Base-by-base conservation (phyloP, 352 stramenopile species). In the Phytophthora cactorum region DNA sequence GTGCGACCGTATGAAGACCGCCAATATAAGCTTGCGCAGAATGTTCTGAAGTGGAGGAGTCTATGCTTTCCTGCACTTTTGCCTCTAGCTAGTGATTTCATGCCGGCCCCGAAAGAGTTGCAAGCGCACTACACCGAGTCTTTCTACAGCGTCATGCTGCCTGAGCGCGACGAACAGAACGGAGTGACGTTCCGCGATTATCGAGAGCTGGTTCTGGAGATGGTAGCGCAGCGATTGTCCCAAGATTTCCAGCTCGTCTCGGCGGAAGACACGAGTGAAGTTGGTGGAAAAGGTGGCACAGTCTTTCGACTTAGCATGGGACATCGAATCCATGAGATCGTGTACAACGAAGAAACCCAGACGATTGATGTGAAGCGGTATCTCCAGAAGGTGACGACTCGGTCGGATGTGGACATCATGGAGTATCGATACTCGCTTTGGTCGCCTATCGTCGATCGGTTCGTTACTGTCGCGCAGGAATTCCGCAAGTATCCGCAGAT, bases 31-130 rank as follows among this genome's bases (percentile, higher is more conserved):
- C 73, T 82, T 22, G 79, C 89, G 15, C 84, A 92, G 65, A 93
- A 95, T 58, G 89, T 97, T 12, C 89, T 98, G 11, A 99, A 99
- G 68, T 99, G 97, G 97, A 98, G 98, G 61, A 98, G 89, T 66
- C 74, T 99, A 22, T 97, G 88, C 44, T 97, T 98, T 64, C 98
- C 98, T 5, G 98, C 97, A 5, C 91, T 99, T 62, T 79, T 98
- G 27, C 94, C 94, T 22, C 79, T 98, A 11, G 96, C 92, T 10
- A 98, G 89, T 28, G 93, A 98, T 64, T 98, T 91, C 61, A 84
- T 97, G 29, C 92, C 92, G 3, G 76, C 78, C 0, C 57, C 78
- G 4, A 90, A 92, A 54, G 89, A 97, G 66, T 71, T 96, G 15
- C 74, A 93, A 68, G 77, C 79, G 11, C 84, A 92, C 65, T 97